Evolutionary conservation across 805 yeast species (phyloP).

Genomic region (Hyphopichia homilentoma): DNA sequence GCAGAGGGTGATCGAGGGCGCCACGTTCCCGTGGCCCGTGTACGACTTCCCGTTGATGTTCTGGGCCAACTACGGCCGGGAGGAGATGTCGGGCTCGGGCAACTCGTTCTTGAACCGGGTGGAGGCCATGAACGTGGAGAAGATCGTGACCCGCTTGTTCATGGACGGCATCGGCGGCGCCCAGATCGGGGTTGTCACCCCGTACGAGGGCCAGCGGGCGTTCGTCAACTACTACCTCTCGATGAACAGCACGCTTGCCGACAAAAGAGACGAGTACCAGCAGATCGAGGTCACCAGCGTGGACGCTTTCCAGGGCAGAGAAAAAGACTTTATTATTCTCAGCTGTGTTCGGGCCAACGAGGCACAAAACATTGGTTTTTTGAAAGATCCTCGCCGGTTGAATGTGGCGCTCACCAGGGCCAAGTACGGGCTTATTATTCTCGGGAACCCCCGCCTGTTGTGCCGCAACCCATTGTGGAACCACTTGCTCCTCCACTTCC

Average conservation of each 20-base stretch:
- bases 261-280: slow-evolving; percentile 53
- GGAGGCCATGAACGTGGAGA: slow-evolving; percentile 87
- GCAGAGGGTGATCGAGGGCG: slow-evolving; percentile 52
- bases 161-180: slow-evolving; percentile 73
- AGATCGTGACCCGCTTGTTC: slow-evolving; percentile 67
- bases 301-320: slow-evolving; percentile 44
- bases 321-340: slow-evolving; percentile 40
- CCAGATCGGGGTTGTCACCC: slow-evolving; percentile 90
- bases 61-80: slow-evolving; percentile 87
- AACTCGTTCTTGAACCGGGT: slow-evolving; percentile 78
- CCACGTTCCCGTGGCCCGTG: slow-evolving; percentile 90
- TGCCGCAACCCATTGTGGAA: slow-evolving; percentile 75
- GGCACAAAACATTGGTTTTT: slow-evolving; percentile 37
- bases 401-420: slow-evolving; percentile 45
- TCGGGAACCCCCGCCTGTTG: slow-evolving; percentile 82
- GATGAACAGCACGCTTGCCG: slow-evolving; percentile 59
- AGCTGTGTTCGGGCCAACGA: slow-evolving; percentile 45
- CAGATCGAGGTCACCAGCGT: slow-evolving; percentile 74
- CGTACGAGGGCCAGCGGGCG: slow-evolving; percentile 91
- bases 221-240: slow-evolving; percentile 76
- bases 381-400: slow-evolving; percentile 41
- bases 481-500: slow-evolving; percentile 67
- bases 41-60: slow-evolving; percentile 88
- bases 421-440: slow-evolving; percentile 44
- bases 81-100: slow-evolving; percentile 81